Evolutionary conservation across 2,329 filamentous ascomycete species (phyloP).

Genomic region (Fusarium equiseti): DNA sequence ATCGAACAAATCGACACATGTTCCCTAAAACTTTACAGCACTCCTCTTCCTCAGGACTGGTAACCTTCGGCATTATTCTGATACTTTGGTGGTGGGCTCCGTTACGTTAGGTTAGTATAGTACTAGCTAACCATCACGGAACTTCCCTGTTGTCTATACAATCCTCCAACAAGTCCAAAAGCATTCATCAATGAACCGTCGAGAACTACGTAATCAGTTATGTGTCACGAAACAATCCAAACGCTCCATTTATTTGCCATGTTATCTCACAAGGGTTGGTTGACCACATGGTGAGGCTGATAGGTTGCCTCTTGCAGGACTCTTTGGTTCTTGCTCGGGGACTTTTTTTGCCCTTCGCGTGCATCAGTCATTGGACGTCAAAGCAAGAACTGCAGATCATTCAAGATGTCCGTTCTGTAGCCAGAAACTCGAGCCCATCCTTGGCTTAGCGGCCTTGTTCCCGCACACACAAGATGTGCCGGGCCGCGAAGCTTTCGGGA

Average conservation of each 20-base stretch:
- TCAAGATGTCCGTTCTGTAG: neutral
- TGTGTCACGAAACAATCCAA: constrained; percentile 11
- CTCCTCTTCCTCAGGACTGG: neutral
- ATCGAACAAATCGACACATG: constrained; percentile 23
- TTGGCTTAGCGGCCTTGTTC: constrained; percentile 34
- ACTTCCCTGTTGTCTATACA: neutral
- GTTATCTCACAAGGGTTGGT: neutral
- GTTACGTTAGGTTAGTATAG: neutral
- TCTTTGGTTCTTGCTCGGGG: constrained; percentile 33
- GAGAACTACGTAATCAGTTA: constrained; percentile 23
- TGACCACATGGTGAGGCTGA: constrained; percentile 29
- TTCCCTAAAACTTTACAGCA: constrained; percentile 12
- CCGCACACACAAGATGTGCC: constrained; percentile 37
- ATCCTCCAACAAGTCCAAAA: neutral
- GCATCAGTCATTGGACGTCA: constrained; percentile 30
- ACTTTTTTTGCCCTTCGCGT: constrained; percentile 20
- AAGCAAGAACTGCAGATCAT: constrained; percentile 39
- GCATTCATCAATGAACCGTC: neutral
- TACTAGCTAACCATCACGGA: neutral
- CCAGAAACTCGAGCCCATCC: constrained; percentile 17
- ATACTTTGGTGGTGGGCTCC: neutral
- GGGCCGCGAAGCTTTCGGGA: constrained; percentile 41
- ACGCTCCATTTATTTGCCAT: constrained; percentile 13
- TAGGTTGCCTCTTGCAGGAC: constrained; percentile 13
- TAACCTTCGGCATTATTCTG: neutral